phyloP scores from a whole-genome alignment of 225 moss, liverwort and hornwort genomes.

The Physcomitrellopsis africana region DNA sequence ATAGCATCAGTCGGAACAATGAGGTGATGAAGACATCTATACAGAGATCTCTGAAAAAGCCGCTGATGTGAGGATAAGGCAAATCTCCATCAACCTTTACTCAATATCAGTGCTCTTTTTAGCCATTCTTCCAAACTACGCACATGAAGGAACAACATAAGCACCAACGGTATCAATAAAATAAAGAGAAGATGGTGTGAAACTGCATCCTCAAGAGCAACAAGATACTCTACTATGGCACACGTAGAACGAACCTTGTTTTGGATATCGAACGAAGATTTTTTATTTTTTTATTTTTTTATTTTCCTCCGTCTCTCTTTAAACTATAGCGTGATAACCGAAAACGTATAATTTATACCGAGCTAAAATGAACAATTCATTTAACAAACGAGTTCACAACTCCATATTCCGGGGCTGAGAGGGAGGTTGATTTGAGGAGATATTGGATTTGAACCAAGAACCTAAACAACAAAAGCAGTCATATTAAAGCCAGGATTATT shows the following conservation, averaged over 20 bases:
- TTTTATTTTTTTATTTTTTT: too few relatives aligned
- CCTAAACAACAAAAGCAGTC: neutral
- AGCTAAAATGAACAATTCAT: neutral
- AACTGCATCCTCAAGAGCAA: slow-evolving; percentile 58
- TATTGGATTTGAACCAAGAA: neutral
- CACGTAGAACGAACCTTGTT: slow-evolving; percentile 32
- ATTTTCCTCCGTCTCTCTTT: neutral
- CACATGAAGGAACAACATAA: slow-evolving; percentile 81
- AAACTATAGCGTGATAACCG: neutral
- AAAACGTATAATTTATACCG: too few relatives aligned
- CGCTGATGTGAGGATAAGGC: slow-evolving; percentile 82
- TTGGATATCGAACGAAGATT: slow-evolving; percentile 20
- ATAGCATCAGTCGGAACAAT: slow-evolving; percentile 62
- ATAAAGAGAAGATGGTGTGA: slow-evolving; percentile 39
- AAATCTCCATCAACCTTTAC: slow-evolving; percentile 78
- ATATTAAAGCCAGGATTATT: neutral
- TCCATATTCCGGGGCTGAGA: neutral
- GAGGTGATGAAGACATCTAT: slow-evolving; percentile 82
- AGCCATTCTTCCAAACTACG: slow-evolving; percentile 82
- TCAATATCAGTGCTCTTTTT: slow-evolving; percentile 76
- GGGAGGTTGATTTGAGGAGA: neutral
- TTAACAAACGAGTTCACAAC: slow-evolving; percentile 16
- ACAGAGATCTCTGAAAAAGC: slow-evolving; percentile 69
- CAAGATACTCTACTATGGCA: slow-evolving; percentile 42
- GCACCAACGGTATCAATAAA: slow-evolving; percentile 69